Evolutionary conservation across 2,329 filamentous ascomycete species (phyloP).

Genomic region (Gnomoniopsis sp.): DNA sequence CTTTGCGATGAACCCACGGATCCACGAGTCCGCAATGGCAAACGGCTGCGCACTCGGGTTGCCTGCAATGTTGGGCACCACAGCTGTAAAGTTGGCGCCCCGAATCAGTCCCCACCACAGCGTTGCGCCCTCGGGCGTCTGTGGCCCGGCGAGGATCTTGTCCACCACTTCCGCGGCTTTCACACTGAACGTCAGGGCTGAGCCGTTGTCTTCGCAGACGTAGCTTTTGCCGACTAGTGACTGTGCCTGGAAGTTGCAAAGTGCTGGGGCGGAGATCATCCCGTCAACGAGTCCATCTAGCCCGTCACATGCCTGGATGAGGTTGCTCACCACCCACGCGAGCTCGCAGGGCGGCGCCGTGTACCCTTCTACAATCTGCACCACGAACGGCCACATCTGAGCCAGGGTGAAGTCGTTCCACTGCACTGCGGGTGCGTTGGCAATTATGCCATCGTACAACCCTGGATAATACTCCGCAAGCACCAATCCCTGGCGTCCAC

Average conservation of each 20-base stretch:
- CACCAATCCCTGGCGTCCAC: neutral
- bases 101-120: constrained; percentile 1
- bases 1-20: neutral
- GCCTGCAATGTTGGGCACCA: neutral
- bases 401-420: constrained; percentile 2
- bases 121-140: neutral
- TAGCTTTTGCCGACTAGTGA: neutral
- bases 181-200: neutral
- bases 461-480: neutral
- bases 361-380: constrained; percentile 1
- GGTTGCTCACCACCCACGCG: neutral
- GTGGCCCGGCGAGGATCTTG: neutral
- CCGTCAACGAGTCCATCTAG: neutral
- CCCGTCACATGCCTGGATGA: neutral
- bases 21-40: neutral
- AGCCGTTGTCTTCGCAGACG: neutral
- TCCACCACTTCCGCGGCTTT: neutral
- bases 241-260: neutral
- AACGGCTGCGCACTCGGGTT: neutral
- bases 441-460: neutral
- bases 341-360: neutral
- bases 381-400: neutral
- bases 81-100: neutral
- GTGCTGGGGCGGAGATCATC: neutral
- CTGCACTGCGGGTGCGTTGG: neutral